Percentiles rank a stretch among this genome's conserved stretches.
Evolutionary conservation across 2,329 filamentous ascomycete genomes (phyloP).

Genomic region (Emergomyces pasteurianus): DNA sequence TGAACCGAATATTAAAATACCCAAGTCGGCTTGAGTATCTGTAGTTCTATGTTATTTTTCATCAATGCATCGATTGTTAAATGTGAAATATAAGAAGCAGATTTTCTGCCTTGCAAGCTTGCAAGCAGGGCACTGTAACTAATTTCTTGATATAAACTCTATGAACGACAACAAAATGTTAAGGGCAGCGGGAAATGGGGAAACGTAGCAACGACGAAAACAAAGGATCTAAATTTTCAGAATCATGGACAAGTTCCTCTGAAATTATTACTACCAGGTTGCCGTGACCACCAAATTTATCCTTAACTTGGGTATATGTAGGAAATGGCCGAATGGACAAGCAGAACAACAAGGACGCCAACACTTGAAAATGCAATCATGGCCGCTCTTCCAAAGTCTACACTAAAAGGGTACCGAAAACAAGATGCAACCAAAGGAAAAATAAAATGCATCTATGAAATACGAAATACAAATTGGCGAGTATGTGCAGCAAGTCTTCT

Average conservation of each 20-base stretch:
- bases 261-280: not conserved
- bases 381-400: not conserved
- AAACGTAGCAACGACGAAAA: not conserved
- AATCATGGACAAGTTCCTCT: not conserved
- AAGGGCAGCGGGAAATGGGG: not conserved
- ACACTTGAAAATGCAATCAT: not conserved
- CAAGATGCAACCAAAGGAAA: not conserved
- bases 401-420: not conserved
- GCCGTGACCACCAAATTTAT: not conserved
- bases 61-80: not conserved
- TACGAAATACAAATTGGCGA: not conserved
- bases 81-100: not conserved
- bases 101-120: too few relatives aligned
- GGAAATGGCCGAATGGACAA: too few relatives aligned
- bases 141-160: not conserved
- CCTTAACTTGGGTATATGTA: not conserved
- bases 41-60: too few relatives aligned
- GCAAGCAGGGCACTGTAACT: too few relatives aligned
- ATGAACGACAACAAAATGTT: not conserved
- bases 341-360: not conserved
- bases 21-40: too few relatives aligned
- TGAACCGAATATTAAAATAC: too few relatives aligned
- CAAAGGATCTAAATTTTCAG: not conserved
- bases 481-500: too few relatives aligned
- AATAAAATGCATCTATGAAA: not conserved